Conservation (phyloP, 768 basidiomycete species). For the Boletus speciosus region DNA sequence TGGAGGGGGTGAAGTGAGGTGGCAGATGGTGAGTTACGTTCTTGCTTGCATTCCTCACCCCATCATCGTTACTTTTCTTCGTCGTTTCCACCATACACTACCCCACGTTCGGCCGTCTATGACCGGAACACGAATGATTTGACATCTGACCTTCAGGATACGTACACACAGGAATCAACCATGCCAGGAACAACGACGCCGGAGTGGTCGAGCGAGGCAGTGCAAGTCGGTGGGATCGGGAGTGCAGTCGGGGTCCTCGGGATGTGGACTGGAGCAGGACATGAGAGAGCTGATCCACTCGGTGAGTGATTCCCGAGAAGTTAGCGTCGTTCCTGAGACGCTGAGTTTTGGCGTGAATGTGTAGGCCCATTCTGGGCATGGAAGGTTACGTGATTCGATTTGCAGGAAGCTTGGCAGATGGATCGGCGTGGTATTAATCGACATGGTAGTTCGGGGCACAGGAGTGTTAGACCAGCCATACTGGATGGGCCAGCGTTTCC, state of each 20-base stretch:
- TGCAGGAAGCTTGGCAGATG: not conserved
- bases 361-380: constrained; percentile 44
- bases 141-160: constrained; percentile 14
- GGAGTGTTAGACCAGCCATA: not conserved
- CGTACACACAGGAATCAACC: constrained; percentile 30
- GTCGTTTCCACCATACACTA: too few relatives aligned
- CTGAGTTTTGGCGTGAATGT: not conserved
- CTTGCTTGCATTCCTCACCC: not conserved
- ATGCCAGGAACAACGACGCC: constrained; percentile 30
- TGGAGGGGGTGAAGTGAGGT: constrained; percentile 47
- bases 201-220: constrained; percentile 54
- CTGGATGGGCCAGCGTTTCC: not conserved
- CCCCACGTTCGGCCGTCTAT: not conserved
- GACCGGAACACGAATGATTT: not conserved
- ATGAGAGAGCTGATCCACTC: constrained; percentile 42
- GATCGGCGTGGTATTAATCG: not conserved
- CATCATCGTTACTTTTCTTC: not conserved
- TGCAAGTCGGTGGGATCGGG: constrained; percentile 54
- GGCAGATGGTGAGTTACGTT: constrained; percentile 42
- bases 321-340: not conserved
- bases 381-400: constrained; percentile 34
- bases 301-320: constrained; percentile 28
- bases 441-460: not conserved
- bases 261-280: constrained; percentile 51
- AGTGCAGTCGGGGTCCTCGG: constrained; percentile 53